These are phyloP conservation scores for Phytophthora podocarpi DNA, from an alignment of 352 stramenopile species.

Conservation along the genomic window DNA sequence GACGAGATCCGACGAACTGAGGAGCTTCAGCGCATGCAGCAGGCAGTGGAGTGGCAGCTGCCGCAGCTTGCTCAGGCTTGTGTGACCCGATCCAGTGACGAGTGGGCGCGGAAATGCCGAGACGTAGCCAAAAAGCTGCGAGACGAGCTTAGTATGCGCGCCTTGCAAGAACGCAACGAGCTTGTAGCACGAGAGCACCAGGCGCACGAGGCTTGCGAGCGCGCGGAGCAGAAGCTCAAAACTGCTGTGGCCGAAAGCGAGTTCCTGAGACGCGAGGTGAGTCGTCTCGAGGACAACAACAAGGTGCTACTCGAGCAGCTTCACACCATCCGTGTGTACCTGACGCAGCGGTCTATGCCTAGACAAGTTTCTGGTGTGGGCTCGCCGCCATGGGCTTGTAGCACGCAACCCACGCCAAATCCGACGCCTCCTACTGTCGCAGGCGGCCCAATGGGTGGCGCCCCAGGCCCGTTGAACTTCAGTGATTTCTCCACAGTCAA, in stretches of 20 bases:
- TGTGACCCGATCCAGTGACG: constrained; percentile 48
- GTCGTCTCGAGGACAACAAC: constrained; percentile 63
- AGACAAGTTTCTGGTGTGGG: constrained; percentile 7
- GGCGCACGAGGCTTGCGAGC: constrained; percentile 34
- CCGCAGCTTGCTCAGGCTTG: constrained; percentile 57
- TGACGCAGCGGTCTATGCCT: constrained; percentile 53
- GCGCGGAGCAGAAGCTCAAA: constrained; percentile 51
- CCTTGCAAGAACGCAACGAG: constrained; percentile 43
- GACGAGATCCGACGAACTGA: constrained; percentile 39
- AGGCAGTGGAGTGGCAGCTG: constrained; percentile 52
- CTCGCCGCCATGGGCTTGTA: constrained; percentile 17
- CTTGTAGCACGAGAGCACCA: constrained; percentile 32
- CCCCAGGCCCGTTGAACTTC: constrained; percentile 24
- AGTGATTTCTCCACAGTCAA: constrained; percentile 43
- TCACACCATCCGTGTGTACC: constrained; percentile 60
- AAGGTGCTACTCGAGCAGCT: constrained; percentile 64
- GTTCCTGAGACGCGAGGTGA: constrained; percentile 54
- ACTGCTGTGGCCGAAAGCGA: constrained; percentile 45
- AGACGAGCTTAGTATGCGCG: constrained; percentile 36
- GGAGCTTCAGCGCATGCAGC: constrained; percentile 45
- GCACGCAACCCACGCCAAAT: neutral
- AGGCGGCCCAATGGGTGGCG: no score
- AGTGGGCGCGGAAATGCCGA: constrained; percentile 46
- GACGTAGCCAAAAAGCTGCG: constrained; percentile 39
- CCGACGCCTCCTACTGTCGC: neutral